Base-by-base conservation (phyloP, 129 eudicot genomes). In the Lactuca saligna region DNA sequence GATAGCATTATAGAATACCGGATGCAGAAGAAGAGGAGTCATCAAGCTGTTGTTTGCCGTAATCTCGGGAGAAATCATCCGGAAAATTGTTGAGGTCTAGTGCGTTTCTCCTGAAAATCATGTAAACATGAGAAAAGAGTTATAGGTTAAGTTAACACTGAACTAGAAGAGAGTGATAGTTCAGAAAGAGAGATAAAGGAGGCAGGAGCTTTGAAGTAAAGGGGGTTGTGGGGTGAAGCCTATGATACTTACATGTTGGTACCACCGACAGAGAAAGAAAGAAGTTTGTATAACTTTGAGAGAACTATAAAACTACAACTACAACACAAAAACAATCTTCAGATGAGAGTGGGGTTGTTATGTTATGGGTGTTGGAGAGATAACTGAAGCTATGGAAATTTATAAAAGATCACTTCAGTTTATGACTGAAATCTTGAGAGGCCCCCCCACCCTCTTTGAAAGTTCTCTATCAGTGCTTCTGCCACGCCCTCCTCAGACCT, bases 11-110 rank as follows among this genome's bases (percentile, higher is more conserved):
- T 20, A 8, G 48, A 12, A 51, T 74, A 85, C 88, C 86, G 33
- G 80, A 76, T 65, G 88, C 80, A 81, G 92, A 84, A 59, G 95
- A 86, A 79, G 96, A 91, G 16, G 87, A 82, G 80, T 88, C 91
- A 48, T 88, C 91, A 74, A 64, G 65, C 48, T 61, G 65, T 51
- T 80, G 82, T 76, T 80, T 91, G 70, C 86, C 90, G 56, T 86
- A 90, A 69, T 82, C 86, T 60, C 55, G 54, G 7, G 82, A 78
- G 77, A 74, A 88, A 81, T 92, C 98, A 17, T 92, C 98, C 0
- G 98, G 98, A 44, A 88, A 83, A 79, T 92, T 87, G 82, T 92
- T 92, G 60, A 92, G 96, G 78, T 92, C 98, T 71, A 92, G 59
- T 46, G 98, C 96, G 82, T 83, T 86, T 81, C 95, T 86, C 98